Evolutionary conservation across 768 basidiomycete species (phyloP), one percentile per base, ranked within the genome.

Genomic region (Crassisporium funariophilum): DNA sequence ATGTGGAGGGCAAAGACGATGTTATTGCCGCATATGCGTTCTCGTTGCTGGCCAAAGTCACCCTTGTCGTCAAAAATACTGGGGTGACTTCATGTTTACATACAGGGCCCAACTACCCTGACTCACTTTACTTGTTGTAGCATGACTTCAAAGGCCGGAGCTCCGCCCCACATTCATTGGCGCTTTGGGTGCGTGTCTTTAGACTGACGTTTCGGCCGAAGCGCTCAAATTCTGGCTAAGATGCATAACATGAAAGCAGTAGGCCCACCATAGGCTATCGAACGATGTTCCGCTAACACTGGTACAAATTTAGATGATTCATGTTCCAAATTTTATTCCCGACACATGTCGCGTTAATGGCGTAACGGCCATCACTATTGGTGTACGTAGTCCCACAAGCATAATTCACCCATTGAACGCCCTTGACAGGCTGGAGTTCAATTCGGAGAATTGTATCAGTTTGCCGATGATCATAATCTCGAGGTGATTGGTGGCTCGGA

Each of bases 131-230:
- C n/a, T 2, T 10, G 6, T 37, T 15, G 4, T 19, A 77, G 75
- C 76, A 77, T 47, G 76, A 77, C 50, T 76, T 74, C 56, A 71
- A 70, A 52, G 76, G 75, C 19, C 60, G 76, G 12, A 77, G 76
- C 52, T 74, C 73, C 39, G 73, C 70, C 10, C 71, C 66, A 11
- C 54, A 62, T 12, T 69, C 76, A 17, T 54, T 76, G 16, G 73
- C 65, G 43, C 57, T 77, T n/a, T 77, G 76, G 75, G 74, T 77
- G 56, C 19, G 64, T 47, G n/a, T 15, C 46, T 16, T 17, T 23
- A 34, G n/a, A 7, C 35, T 21, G 27, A 13, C 10, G n/a, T 10
- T 21, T 5, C 13, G 10, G 11, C 25, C 12, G 3, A 7, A 27
- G 11, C 4, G 0, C 17, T 31, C 44, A 15, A 31, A 17, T 33